A percentile compares a stretch with the other conserved stretches of the same genome.
phyloP scores from a whole-genome alignment of 768 basidiomycete genomes.

The Tulasnella sp. region DNA sequence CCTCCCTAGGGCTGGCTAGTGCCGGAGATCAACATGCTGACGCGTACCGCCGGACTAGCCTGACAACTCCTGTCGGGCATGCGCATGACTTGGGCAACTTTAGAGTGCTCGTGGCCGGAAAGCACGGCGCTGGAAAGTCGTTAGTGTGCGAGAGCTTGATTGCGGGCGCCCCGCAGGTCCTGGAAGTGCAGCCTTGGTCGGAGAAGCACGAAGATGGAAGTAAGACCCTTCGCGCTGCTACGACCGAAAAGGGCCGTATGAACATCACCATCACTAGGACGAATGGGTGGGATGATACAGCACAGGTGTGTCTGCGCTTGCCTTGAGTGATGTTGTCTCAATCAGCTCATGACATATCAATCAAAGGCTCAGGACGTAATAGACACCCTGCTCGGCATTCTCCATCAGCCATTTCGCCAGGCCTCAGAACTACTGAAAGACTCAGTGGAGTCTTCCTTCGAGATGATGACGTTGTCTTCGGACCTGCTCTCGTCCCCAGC shows the following conservation, averaged over 20 bases:
- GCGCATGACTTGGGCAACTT: neutral
- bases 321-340: neutral
- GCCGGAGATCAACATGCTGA: no score
- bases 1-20: neutral
- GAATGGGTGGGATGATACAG: constrained; percentile 8
- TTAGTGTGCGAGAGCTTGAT: constrained; percentile 5
- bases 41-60: neutral
- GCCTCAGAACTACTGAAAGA: neutral
- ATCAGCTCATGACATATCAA: neutral
- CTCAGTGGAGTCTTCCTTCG: neutral
- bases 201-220: neutral
- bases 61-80: no score
- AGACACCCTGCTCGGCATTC: neutral
- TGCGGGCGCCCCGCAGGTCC: neutral
- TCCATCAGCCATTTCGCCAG: constrained; percentile 3
- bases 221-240: neutral
- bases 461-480: neutral
- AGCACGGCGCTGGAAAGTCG: constrained; percentile 6
- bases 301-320: neutral
- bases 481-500: constrained; percentile 1
- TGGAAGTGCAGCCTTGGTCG: neutral
- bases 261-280: neutral
- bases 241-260: neutral
- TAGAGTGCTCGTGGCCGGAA: neutral
- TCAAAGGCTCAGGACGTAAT: neutral